Evolutionary conservation across 306 rosid species (phyloP).

Genomic region (Dicorynia guianensis): DNA sequence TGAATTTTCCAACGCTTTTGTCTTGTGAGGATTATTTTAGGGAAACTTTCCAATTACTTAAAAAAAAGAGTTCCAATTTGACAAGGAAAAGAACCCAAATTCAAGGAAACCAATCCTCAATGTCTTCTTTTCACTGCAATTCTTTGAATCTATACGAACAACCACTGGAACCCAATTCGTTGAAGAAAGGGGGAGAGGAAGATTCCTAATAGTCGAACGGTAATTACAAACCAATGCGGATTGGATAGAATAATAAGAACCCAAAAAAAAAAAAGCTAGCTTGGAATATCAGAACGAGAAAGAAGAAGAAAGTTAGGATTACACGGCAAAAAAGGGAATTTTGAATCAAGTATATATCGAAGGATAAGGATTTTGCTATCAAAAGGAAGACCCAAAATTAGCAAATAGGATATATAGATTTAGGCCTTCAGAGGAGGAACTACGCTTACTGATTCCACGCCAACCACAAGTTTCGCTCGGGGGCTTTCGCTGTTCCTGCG

Average conservation of each 20-base stretch:
- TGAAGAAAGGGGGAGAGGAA: not conserved
- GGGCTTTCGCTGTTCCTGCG: not conserved
- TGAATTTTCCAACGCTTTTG: not conserved
- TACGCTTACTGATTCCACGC: constrained; percentile 11
- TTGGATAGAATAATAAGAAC: not conserved
- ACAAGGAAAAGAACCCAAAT: not conserved
- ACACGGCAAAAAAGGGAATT: not conserved
- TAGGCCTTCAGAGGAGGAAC: not conserved
- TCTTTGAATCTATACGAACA: not conserved
- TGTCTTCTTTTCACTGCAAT: too few relatives aligned
- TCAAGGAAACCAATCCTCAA: too few relatives aligned
- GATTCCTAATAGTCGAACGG: not conserved
- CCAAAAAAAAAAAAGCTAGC: too few relatives aligned
- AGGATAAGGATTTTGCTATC: not conserved
- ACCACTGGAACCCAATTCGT: not conserved
- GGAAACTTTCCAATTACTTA: not conserved
- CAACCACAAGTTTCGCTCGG: not conserved
- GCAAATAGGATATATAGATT: not conserved
- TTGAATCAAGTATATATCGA: not conserved
- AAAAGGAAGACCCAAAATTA: constrained; percentile 19
- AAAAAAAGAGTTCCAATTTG: not conserved
- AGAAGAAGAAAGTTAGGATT: not conserved
- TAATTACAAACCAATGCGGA: not conserved
- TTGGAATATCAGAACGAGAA: not conserved
- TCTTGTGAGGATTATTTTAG: too few relatives aligned